Percentiles rank a stretch among this genome's conserved stretches.
phyloP scores from a whole-genome alignment of 176 grass and related monocot species.

The Aegilops longissima region DNA sequence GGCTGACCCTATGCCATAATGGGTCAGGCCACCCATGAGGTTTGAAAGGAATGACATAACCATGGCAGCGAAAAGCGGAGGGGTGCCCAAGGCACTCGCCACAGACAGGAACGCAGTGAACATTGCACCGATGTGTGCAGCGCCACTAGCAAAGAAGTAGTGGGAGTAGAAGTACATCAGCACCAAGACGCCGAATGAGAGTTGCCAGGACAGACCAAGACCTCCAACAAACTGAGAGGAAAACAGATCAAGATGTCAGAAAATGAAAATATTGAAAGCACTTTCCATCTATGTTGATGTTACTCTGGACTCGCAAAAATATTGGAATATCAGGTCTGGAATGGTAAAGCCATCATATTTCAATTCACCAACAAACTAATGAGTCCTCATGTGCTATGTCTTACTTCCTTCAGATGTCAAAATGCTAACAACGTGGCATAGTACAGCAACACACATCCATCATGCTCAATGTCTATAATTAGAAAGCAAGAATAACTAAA shows the following conservation, averaged over 20 bases:
- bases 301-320: background rate
- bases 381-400: background rate
- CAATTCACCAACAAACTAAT: background rate
- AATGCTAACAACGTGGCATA: background rate
- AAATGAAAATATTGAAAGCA: background rate
- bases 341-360: background rate
- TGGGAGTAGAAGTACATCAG: conserved; percentile 98
- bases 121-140: conserved; percentile 97
- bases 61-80: conserved; percentile 73
- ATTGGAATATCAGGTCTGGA: background rate
- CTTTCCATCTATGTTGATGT: background rate
- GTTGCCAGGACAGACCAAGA: conserved; percentile 86
- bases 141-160: conserved; percentile 97
- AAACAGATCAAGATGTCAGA: background rate
- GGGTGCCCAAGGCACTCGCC: conserved; percentile 77
- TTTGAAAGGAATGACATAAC: conserved; percentile 94
- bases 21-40: conserved; percentile 89
- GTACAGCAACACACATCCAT: background rate
- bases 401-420: background rate
- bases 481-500: background rate
- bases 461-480: background rate
- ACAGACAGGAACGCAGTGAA: conserved; percentile 95
- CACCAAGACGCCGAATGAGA: conserved; percentile 82
- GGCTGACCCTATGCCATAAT: conserved; percentile 94
- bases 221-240: conserved; percentile 86